Evolutionary conservation across 2,329 filamentous ascomycete species (phyloP).

Genomic region (Coniosporium uncinatum): DNA sequence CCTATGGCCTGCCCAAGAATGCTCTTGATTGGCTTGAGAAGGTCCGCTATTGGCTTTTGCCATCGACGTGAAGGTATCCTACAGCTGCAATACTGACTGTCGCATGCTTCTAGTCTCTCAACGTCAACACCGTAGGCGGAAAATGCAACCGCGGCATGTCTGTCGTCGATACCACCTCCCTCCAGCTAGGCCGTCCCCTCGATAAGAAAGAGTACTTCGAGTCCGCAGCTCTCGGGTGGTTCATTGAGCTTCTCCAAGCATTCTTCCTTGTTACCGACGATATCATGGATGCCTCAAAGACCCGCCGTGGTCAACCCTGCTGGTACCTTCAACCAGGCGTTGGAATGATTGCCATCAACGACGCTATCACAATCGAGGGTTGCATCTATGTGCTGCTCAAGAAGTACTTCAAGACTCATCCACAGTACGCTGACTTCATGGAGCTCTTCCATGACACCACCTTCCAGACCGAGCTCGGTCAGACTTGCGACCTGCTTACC

Average conservation of each 20-base stretch:
- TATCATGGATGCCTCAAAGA: conserved; percentile 97
- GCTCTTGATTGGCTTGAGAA: conserved; percentile 84
- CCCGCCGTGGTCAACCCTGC: conserved; percentile 88
- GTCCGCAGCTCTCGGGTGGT: conserved; percentile 86
- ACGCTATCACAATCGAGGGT: conserved; percentile 92
- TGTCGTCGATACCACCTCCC: conserved; percentile 83
- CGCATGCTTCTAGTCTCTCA: conserved; percentile 61
- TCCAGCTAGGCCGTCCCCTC: conserved; percentile 69
- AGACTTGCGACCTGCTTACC: conserved; percentile 91
- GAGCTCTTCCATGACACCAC: conserved; percentile 96
- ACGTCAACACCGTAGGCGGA: conserved; percentile 84
- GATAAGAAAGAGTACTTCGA: conserved; percentile 82
- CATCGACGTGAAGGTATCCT: not conserved
- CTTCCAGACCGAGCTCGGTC: conserved; percentile 92
- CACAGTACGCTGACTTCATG: conserved; percentile 82
- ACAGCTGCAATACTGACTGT: not conserved
- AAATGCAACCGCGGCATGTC: conserved; percentile 99
- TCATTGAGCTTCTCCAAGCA: conserved; percentile 96
- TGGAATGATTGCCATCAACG: conserved; percentile 97
- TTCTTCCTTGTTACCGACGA: conserved; percentile 99
- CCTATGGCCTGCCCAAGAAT: conserved; percentile 78
- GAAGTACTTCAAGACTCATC: conserved; percentile 87
- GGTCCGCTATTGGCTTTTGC: conserved; percentile 31
- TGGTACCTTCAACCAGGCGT: conserved; percentile 92
- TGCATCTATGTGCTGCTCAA: conserved; percentile 89